Base-by-base conservation (phyloP, 495 filamentous ascomycete species). In the Bombardia bombarda region DNA sequence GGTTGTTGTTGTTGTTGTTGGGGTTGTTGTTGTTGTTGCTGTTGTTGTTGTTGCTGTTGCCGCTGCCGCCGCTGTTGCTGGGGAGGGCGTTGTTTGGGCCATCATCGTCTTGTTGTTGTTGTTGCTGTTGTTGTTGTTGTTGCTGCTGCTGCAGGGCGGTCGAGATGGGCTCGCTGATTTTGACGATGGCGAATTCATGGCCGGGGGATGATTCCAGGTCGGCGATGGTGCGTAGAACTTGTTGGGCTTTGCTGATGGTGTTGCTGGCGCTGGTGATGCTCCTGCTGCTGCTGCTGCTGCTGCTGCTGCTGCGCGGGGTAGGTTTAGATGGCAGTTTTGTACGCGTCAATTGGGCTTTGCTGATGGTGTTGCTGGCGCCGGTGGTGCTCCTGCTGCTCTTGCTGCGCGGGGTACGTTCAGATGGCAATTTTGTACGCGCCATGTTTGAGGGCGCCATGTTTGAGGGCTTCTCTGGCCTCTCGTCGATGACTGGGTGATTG, bases 1-100 rank as follows among this genome's bases (percentile, higher is more conserved):
- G 59, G 35, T 12, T 24, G 36, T 47, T 40, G 37, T 59, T 56
- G 43, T 32, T 37, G 41, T 74, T 78, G 38, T 87, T 81, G 35
- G 82, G 81, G 51, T 90, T 86, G 57, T 80, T 82, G 56, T 90
- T 77, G 40, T 78, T 78, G 48, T 89, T 67, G 49, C 90, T 84
- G 42, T 81, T 80, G 38, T 89, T 72, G 46, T 79, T 75, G 33
- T n/a, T 8, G 20, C 13, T 16, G 37, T 26, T 24, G 8, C 46
- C 13, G 20, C n/a, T n/a, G n/a, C n/a, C n/a, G n/a, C n/a, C n/a
- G n/a, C n/a, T n/a, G n/a, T n/a, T n/a, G n/a, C n/a, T n/a, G n/a
- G n/a, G n/a, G n/a, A n/a, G n/a, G n/a, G n/a, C n/a, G n/a, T n/a
- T n/a, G n/a, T n/a, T n/a, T n/a, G n/a, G n/a, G n/a, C n/a, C n/a